Percentiles rank a stretch among this genome's conserved stretches.
phyloP scores from a whole-genome alignment of 2,329 filamentous ascomycete genomes.

The Aspergillus aculeatinus region DNA sequence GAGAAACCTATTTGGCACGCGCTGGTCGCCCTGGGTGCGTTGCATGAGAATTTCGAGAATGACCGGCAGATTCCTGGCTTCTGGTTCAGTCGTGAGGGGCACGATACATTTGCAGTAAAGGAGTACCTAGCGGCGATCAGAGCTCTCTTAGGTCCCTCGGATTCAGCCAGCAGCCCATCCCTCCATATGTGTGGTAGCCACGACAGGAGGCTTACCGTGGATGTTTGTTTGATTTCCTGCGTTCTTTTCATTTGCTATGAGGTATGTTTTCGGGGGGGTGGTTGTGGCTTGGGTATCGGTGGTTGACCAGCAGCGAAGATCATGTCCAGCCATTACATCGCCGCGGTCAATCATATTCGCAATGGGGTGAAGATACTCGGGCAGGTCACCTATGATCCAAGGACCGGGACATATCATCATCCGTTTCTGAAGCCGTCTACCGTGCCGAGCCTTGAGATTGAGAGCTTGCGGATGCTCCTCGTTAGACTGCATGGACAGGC shows the following conservation, averaged over 20 bases:
- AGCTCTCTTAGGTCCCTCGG: constrained; percentile 1
- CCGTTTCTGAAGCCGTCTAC: constrained; percentile 13
- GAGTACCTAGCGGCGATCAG: constrained; percentile 10
- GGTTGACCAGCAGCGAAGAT: constrained; percentile 15
- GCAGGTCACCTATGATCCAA: constrained; percentile 13
- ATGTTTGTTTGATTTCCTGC: constrained; percentile 23
- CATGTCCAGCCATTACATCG: constrained; percentile 23
- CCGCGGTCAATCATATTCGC: constrained; percentile 22
- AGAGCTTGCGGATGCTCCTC: constrained; percentile 8
- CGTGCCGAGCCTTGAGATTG: constrained; percentile 13
- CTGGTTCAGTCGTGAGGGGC: neutral
- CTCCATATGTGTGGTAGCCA: neutral
- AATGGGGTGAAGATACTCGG: constrained; percentile 22
- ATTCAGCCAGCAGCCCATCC: constrained; percentile 2
- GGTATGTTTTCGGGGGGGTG: constrained; percentile 10
- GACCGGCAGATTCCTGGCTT: constrained; percentile 3
- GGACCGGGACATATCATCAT: constrained; percentile 10
- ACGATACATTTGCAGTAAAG: constrained; percentile 9
- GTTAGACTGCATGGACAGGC: constrained; percentile 10
- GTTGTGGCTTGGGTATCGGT: neutral
- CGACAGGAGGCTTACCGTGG: constrained; percentile 5
- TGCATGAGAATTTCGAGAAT: constrained; percentile 27
- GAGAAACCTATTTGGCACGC: constrained; percentile 28
- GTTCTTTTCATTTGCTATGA: constrained; percentile 29
- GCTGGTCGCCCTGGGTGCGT: constrained; percentile 28